phyloP scores from a whole-genome alignment of 192 early-diverging fungal genomes.

The Kickxella alabastrina region DNA sequence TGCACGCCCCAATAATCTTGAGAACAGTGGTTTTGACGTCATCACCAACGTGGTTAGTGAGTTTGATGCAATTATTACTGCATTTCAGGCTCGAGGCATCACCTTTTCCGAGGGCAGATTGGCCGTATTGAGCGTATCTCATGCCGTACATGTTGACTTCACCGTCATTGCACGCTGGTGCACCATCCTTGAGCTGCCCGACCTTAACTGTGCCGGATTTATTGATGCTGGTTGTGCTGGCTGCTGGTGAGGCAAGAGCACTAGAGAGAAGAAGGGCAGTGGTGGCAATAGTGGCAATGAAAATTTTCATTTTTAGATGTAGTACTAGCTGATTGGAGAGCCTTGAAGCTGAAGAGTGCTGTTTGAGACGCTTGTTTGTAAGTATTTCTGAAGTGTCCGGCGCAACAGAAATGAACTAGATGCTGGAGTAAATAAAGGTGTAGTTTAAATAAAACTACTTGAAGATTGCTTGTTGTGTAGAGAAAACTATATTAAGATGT shows the following conservation, averaged over 20 bases:
- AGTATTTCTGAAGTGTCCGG: not conserved
- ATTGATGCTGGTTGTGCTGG: not conserved
- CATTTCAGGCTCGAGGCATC: not conserved
- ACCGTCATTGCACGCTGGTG: not conserved
- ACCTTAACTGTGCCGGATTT: not conserved
- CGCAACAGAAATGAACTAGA: not conserved
- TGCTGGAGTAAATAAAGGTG: not conserved
- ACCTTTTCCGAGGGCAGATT: not conserved
- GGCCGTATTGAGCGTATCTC: not conserved
- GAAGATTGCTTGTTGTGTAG: no score
- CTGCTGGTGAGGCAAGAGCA: conserved; percentile 3
- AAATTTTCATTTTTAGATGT: not conserved
- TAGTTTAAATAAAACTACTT: not conserved
- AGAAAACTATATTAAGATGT: no score
- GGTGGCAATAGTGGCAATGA: not conserved
- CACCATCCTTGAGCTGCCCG: not conserved
- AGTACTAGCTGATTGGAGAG: no score
- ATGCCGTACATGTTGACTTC: not conserved
- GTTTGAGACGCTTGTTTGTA: not conserved
- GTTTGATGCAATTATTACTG: not conserved
- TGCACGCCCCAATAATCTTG: not conserved
- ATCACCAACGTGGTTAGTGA: not conserved
- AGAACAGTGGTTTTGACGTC: not conserved
- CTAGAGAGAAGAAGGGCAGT: not conserved
- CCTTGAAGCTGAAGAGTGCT: no score